Base-by-base conservation (phyloP, 2,329 filamentous ascomycete species). In the Venturia nashicola region DNA sequence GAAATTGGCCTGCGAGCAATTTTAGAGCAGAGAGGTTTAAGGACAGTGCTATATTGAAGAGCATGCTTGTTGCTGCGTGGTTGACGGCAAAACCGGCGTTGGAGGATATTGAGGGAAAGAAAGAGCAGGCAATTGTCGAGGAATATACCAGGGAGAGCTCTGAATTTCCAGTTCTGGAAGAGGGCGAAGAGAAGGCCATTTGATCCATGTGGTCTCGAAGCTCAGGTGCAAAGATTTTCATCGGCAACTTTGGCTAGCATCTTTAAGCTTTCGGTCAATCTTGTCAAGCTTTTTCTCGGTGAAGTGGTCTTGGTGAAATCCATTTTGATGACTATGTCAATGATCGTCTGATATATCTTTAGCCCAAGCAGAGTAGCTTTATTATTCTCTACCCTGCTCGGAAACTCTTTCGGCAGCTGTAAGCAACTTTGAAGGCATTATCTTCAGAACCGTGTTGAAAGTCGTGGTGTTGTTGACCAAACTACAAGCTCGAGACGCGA, bases 61-160 rank as follows among this genome's bases (percentile, higher is more conserved):
- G 55, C 14, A 59, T 59, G 55, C 55, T 59, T 59, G 39, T 42
- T 39, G 55, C 55, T 36, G 39, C 34, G 39, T 59, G 55, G 55
- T n/a, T 59, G 27, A 39, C 55, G 9, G 55, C 55, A 8, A n/a
- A 18, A 12, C 55, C 55, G 6, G 55, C 55, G 4, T 42, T 59
- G 39, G 55, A 59, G 18, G 55, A 59, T 59, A 59, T 59, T 14
- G 34, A 59, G 16, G 55, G 34, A 32, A 59, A 59, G 55, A 23
- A 59, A 42, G 55, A 59, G 55, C 0, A 4, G 55, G 55, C 32
- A 6, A 39, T 39, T 59, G 55, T 59, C 7, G 55, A 59, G 8
- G 39, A 39, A 8, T 59, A 59, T 39, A 59, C 46, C 2, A 48
- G 46, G 46, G 46, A 27, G 20, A 48, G 9, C 14, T 20, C 20